Base-by-base conservation (phyloP, 2,329 filamentous ascomycete species). In the Chaetomium sp. region DNA sequence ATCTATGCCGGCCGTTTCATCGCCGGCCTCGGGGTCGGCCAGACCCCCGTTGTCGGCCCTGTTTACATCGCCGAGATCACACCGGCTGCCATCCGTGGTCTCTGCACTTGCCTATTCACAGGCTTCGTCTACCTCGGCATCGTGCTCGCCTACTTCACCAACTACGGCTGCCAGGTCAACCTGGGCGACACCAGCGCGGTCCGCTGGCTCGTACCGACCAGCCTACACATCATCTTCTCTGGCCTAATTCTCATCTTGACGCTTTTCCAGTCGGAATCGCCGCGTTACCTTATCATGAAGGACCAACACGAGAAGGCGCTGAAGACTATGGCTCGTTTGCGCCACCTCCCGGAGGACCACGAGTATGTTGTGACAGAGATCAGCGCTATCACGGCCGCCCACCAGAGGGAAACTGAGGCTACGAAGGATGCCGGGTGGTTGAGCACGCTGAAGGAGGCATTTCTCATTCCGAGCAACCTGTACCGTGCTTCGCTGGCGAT, bases 81-180 rank as follows among this genome's bases (percentile, higher is more conserved):
- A 0, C 86, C 87, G 0, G 81, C 84, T 1, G 79, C 82, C 1
- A 76, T 89, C 56, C 81, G 87, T 53, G 87, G 88, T 61, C 79
- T 91, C 27, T 90, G 86, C 66, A 89, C 87, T 1, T 85, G 83
- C 64, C 77, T 85, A 33, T 88, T 88, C 67, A 82, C 84, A 0
- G 84, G 84, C 1, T 77, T 86, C 49, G 88, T 91, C 27, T 91
- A 91, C 66, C 70, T 88, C 52, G 88, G 87, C 32, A 89, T 91
- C 59, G 86, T 91, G 64, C 76, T 91, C 12, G 87, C 86, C 7
- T 92, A 91, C 72, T 91, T 90, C 64, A 82, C 86, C 57, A 87
- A 85, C 68, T 87, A 85, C 66, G 84, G 84, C 56, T 75, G 72
- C 53, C 68, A 76, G 55, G 53, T 82, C 44, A 72, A 82, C 66